phyloP scores from a whole-genome alignment of 2,329 filamentous ascomycete species.

The Fusarium sp. region DNA sequence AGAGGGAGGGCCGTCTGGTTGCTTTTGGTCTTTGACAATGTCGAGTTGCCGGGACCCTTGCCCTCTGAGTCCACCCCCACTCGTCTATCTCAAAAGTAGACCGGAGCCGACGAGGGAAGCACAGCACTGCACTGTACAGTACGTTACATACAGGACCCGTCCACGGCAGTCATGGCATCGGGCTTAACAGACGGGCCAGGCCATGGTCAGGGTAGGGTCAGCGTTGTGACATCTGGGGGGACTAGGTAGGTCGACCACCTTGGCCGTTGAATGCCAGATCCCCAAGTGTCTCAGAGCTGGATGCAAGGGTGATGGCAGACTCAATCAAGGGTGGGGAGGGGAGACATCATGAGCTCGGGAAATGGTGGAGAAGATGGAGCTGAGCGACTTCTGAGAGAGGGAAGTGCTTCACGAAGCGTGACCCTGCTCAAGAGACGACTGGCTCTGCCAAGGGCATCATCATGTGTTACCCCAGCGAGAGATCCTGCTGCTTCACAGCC shows the following conservation, averaged over 20 bases:
- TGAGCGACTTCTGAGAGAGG: slow-evolving; percentile 26
- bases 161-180: slow-evolving; percentile 34
- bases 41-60: slow-evolving; percentile 39
- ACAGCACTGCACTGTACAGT: slow-evolving; percentile 12
- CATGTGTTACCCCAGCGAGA: slow-evolving; percentile 27
- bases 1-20: slow-evolving; percentile 35
- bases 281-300: slow-evolving; percentile 41
- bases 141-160: slow-evolving; percentile 20
- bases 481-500: slow-evolving; percentile 22
- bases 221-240: slow-evolving; percentile 33
- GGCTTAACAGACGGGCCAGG: slow-evolving; percentile 19
- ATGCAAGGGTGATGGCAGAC: slow-evolving; percentile 44
- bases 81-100: slow-evolving; percentile 37
- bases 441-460: slow-evolving; percentile 27
- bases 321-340: slow-evolving; percentile 35
- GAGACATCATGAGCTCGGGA: slow-evolving; percentile 38
- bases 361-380: slow-evolving; percentile 41
- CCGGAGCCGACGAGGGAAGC: slow-evolving; percentile 26
- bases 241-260: slow-evolving; percentile 30
- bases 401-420: slow-evolving; percentile 25
- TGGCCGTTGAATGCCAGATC: slow-evolving; percentile 46
- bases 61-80: slow-evolving; percentile 40
- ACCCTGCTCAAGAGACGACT: slow-evolving; percentile 23
- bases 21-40: slow-evolving; percentile 42
- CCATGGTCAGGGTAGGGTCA: slow-evolving; percentile 24